phyloP scores from a whole-genome alignment of 257 asterid genomes.

The Galeopsis tetrahit region DNA sequence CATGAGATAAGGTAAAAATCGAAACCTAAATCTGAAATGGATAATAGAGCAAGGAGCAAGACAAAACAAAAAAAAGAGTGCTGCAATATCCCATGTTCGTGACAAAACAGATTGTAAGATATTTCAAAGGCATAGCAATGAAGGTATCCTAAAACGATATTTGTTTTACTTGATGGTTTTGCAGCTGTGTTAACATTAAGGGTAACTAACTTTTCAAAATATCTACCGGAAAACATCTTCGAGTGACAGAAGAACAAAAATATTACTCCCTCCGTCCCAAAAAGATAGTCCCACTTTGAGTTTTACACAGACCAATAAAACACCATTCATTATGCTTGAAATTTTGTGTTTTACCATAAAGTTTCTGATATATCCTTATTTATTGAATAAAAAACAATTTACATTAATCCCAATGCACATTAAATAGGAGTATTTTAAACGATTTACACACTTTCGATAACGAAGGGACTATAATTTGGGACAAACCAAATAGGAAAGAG shows the following conservation, averaged over 20 bases:
- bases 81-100: not conserved
- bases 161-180: not conserved
- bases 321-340: too few relatives aligned
- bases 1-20: not conserved
- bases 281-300: too few relatives aligned
- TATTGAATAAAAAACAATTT: too few relatives aligned
- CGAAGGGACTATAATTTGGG: too few relatives aligned
- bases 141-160: not conserved
- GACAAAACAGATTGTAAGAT: not conserved
- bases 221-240: not conserved
- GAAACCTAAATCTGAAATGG: constrained; percentile 3
- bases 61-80: not conserved
- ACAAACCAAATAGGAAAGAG: too few relatives aligned
- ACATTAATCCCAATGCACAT: too few relatives aligned
- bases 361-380: too few relatives aligned
- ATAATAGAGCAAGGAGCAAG: not conserved
- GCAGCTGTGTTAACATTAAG: not conserved
- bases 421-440: too few relatives aligned
- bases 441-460: too few relatives aligned
- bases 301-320: too few relatives aligned
- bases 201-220: not conserved
- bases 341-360: too few relatives aligned
- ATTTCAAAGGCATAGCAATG: constrained; percentile 1
- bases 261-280: not conserved
- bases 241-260: not conserved